Percentiles rank a stretch among this genome's conserved stretches.
Conservation (phyloP, 305 asterid genomes). For the Fraxinus velutina region DNA sequence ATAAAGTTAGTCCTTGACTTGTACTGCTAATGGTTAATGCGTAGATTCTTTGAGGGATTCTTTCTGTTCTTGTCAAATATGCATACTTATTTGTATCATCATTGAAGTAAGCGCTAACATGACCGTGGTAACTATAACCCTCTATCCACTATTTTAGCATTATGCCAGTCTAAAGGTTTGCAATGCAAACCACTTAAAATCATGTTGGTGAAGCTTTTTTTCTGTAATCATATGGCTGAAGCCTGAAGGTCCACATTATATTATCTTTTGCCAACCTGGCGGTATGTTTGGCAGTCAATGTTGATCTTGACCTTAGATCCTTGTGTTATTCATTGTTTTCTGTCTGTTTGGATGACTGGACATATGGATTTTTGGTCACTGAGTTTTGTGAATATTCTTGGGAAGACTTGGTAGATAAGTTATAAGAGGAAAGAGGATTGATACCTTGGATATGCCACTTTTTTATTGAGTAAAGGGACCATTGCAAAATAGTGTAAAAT, state of each 20-base stretch:
- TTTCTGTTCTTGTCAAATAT: conserved; percentile 7
- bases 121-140: conserved; percentile 4
- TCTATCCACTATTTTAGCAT: neutral
- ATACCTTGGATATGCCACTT: neutral
- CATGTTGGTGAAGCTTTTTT: neutral
- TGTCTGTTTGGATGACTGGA: neutral
- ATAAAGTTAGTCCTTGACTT: neutral
- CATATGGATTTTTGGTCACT: neutral
- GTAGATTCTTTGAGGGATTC: conserved; percentile 16
- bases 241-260: neutral
- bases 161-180: neutral
- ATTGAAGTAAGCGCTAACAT: conserved; percentile 4
- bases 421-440: neutral
- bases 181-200: neutral
- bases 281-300: neutral
- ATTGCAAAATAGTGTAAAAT: neutral
- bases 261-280: neutral
- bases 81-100: neutral
- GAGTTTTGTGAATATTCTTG: neutral
- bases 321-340: neutral
- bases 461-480: neutral
- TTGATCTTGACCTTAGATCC: neutral
- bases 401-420: neutral
- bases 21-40: conserved; percentile 1
- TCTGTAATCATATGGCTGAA: neutral